Percentiles rank a stretch among this genome's conserved stretches.
phyloP scores from a whole-genome alignment of 2,329 filamentous ascomycete genomes.

The Trichoderma pleuroti region DNA sequence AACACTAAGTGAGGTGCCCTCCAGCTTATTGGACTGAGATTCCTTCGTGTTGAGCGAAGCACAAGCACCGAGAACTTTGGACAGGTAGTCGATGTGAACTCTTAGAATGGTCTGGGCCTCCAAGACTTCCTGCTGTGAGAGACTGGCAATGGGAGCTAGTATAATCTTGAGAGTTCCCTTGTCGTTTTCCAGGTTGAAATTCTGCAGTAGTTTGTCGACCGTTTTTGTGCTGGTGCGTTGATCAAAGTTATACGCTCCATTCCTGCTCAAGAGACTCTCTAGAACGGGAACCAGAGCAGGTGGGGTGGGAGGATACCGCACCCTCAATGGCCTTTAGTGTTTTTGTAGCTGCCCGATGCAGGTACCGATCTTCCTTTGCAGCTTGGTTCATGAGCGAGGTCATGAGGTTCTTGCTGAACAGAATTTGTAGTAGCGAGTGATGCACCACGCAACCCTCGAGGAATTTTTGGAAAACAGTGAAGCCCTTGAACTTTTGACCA shows the following conservation, averaged over 20 bases:
- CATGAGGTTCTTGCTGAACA: constrained; percentile 84
- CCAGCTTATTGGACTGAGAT: constrained; percentile 29
- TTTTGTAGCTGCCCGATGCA: constrained; percentile 75
- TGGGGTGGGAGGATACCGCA: constrained; percentile 59
- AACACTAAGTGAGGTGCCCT: constrained; percentile 32
- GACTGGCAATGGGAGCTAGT: constrained; percentile 38
- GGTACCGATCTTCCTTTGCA: constrained; percentile 69
- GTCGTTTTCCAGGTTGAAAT: constrained; percentile 54
- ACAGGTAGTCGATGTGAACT: constrained; percentile 53
- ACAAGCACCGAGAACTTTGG: constrained; percentile 46
- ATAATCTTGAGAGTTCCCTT: constrained; percentile 50
- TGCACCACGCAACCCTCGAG: constrained; percentile 53
- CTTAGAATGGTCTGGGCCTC: constrained; percentile 39
- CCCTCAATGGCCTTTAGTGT: constrained; percentile 68
- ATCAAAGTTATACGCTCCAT: constrained; percentile 78
- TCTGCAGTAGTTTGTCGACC: constrained; percentile 67
- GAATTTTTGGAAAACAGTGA: constrained; percentile 79
- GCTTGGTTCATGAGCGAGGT: constrained; percentile 80
- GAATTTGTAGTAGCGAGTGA: constrained; percentile 44
- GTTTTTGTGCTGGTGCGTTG: constrained; percentile 82
- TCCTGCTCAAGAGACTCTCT: constrained; percentile 63
- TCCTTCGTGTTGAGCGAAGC: constrained; percentile 24
- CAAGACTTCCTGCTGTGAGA: constrained; percentile 27
- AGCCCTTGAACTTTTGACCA: constrained; percentile 87
- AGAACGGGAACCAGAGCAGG: constrained; percentile 59